phyloP scores from a whole-genome alignment of 495 filamentous ascomycete species.

The Evansstolkia leycettana region DNA sequence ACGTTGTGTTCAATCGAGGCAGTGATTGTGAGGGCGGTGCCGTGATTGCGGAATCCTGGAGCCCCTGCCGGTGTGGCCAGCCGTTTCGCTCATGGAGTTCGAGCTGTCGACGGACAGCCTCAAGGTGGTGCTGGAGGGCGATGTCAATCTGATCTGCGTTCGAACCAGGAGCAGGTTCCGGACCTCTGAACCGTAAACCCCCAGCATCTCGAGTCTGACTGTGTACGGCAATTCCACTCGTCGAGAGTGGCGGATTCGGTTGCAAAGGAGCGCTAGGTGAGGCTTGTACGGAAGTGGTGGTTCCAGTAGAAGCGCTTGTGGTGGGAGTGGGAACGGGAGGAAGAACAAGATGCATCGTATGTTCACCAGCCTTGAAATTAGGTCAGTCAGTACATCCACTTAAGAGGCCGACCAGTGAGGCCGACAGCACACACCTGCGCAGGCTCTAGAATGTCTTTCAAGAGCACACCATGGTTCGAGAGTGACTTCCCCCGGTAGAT shows the following conservation, averaged over 20 bases:
- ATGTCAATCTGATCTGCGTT: slow-evolving; percentile 9
- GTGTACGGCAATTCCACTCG: slow-evolving; percentile 4
- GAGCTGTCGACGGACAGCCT: slow-evolving; percentile 10
- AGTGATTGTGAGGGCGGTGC: slow-evolving; percentile 4
- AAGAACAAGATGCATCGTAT: slow-evolving; percentile 52
- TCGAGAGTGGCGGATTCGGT: slow-evolving; percentile 2
- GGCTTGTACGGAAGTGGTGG: background rate
- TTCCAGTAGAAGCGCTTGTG: slow-evolving; percentile 3
- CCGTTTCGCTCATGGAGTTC: slow-evolving; percentile 7
- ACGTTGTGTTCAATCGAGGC: slow-evolving; percentile 9
- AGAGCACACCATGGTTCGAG: slow-evolving; percentile 35
- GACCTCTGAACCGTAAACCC: slow-evolving; percentile 7
- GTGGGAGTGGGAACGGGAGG: slow-evolving; percentile 15
- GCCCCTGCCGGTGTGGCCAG: background rate
- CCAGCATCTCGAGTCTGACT: slow-evolving; percentile 4
- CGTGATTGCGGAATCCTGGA: slow-evolving; percentile 1
- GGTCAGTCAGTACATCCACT: slow-evolving; percentile 15
- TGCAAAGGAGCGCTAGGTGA: background rate
- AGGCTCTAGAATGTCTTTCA: slow-evolving; percentile 45
- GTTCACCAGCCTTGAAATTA: slow-evolving; percentile 24
- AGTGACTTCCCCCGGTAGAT: slow-evolving; percentile 56
- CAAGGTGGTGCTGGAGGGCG: slow-evolving; percentile 9
- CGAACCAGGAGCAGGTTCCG: slow-evolving; percentile 1
- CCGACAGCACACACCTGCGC: slow-evolving; percentile 35
- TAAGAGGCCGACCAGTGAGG: slow-evolving; percentile 1